Evolutionary conservation across 1,284 basidiomycete genomes (phyloP).

Genomic region (Wallemia hederae): DNA sequence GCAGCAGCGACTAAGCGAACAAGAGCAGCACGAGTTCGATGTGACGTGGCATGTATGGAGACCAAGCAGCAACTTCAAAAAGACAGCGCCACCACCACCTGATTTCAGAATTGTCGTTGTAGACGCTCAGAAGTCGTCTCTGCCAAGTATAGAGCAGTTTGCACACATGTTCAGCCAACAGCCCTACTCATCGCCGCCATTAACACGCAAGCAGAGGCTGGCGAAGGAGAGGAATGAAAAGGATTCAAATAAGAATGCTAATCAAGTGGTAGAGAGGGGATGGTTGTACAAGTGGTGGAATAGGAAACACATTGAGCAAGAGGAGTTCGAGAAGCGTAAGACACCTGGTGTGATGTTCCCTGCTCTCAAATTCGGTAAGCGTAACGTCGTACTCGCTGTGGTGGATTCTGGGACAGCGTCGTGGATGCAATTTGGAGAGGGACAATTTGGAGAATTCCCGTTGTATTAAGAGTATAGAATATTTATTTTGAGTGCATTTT

Average conservation of each 20-base stretch:
- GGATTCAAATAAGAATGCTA: not conserved
- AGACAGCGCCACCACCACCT: not conserved
- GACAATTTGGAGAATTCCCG: not conserved
- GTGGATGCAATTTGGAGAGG: not conserved
- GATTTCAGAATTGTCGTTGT: not conserved
- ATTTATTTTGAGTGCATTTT: not conserved
- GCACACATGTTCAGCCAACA: not conserved
- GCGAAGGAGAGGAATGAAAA: not conserved
- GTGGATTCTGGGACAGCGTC: not conserved
- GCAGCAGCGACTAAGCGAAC: not conserved
- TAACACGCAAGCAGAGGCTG: not conserved
- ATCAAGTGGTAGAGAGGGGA: not conserved
- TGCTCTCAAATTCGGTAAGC: not conserved
- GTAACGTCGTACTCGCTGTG: not conserved
- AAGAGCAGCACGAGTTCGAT: not conserved
- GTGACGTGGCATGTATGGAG: not conserved
- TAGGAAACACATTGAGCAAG: not conserved
- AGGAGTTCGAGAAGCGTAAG: not conserved
- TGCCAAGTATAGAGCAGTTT: not conserved
- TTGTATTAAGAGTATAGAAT: not conserved
- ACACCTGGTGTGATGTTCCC: not conserved
- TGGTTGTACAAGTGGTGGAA: not conserved
- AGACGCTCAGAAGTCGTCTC: not conserved
- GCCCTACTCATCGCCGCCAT: not conserved
- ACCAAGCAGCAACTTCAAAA: not conserved